Base-by-base conservation (phyloP, 176 grass and related monocot genomes). In the Thalia dealbata region DNA sequence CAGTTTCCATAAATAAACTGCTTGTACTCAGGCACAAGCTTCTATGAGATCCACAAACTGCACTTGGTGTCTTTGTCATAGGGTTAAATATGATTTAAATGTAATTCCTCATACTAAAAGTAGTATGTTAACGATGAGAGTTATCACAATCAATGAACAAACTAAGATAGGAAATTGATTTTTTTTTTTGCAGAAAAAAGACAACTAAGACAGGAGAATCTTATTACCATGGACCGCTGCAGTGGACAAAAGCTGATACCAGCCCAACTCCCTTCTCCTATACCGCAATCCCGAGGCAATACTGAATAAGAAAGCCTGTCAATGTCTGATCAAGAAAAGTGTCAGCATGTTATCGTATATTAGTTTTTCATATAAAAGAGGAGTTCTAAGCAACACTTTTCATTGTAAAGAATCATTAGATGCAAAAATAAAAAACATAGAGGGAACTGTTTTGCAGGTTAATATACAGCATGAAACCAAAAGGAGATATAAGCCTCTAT, bases 251-350 rank as follows among this genome's bases (percentile, higher is more conserved):
- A 92, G 72, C 82, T 84, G 44, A 90, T 25, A 58, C 93, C 93
- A 76, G 93, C 76, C 93, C 93, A 97, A 78, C 93, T 91, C 71
- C 84, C 93, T 88, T 97, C 89, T 46, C 87, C 89, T 42, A 92
- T 51, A 61, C 87, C 90, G 78, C 73, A 71, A 86, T 92, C 89
- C 43, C 12, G 82, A 41, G 93, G 93, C 70, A 89, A 81, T 66
- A 97, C 89, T 61, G 93, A 91, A 85, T 92, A 97, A 70, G 87
- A 92, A 2, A 83, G 45, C 85, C 90, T 92, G 87, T 88, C 78
- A 26, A 84, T 84, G 73, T 88, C 93, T 92, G 81, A 84, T 67
- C 77, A 78, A 82, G 70, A 81, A 83, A 76, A 88, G 23, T 51
- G 64, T 41, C 50, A 15, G n/a, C 15, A 46, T 26, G 69, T 71